Percentiles rank a stretch among this genome's conserved stretches.
phyloP scores from a whole-genome alignment of 2,329 filamentous ascomycete genomes.

The Epichloe gansuensis region DNA sequence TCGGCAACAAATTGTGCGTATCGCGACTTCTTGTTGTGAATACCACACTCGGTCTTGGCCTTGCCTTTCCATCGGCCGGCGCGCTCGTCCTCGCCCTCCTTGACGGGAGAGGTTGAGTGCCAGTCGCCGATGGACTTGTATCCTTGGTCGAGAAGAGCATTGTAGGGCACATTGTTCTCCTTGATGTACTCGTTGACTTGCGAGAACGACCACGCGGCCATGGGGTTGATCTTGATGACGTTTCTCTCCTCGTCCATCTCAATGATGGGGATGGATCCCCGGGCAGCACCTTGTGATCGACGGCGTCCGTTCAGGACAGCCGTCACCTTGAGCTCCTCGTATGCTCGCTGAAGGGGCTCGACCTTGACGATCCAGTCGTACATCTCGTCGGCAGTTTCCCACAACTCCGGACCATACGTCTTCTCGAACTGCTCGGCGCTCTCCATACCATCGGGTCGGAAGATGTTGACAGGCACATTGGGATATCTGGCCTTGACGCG shows the following conservation, averaged over 20 bases:
- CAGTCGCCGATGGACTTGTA: conserved; percentile 98
- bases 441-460: conserved; percentile 68
- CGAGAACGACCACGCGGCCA: conserved; percentile 86
- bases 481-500: conserved; percentile 66
- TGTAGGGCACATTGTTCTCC: conserved; percentile 84
- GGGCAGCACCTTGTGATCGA: conserved; percentile 83
- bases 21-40: conserved; percentile 93
- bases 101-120: conserved; percentile 89
- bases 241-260: conserved; percentile 81
- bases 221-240: conserved; percentile 92
- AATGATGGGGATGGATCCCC: conserved; percentile 79
- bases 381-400: conserved; percentile 73
- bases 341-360: conserved; percentile 86
- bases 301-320: conserved; percentile 88
- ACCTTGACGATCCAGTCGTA: conserved; percentile 98
- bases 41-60: conserved; percentile 92
- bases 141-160: conserved; percentile 77
- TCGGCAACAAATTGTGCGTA: conserved; percentile 77
- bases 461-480: conserved; percentile 70
- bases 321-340: conserved; percentile 72
- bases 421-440: conserved; percentile 66
- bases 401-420: conserved; percentile 70
- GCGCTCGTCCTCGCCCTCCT: conserved; percentile 86
- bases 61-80: conserved; percentile 95
- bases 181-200: conserved; percentile 83